Base-by-base conservation (phyloP, 176 grass and related monocot genomes). In the Cymbopogon citratus region DNA sequence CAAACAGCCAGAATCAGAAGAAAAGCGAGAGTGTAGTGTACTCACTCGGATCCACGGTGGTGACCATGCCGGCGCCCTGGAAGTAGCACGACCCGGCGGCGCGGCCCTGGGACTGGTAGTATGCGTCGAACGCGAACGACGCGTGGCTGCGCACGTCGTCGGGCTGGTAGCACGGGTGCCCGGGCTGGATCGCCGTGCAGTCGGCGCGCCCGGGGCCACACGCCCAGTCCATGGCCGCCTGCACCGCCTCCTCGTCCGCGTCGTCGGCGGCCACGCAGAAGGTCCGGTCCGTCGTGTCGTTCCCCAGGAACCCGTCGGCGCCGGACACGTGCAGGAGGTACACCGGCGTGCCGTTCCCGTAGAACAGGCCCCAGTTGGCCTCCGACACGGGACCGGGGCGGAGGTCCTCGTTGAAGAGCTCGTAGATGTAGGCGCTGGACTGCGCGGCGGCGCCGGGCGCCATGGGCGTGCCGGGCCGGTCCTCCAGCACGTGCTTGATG, bases 321-420 rank as follows among this genome's bases (percentile, higher is more conserved):
- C 93, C 89, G 7, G 89, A 77, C 56, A 88, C 89, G 78, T 95
- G 92, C 12, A 99, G 83, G 41, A 95, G 75, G 89, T 99, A 99
- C 85, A 83, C 91, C 16, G 93, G 93, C 26, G 93, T 99, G 27
- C 96, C 89, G 75, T 99, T 99, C 15, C 96, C 96, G 76, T 95
- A 88, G 87, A 99, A 99, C n/a, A 99, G 76, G 1, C 96, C 96
- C 93, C 93, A 99, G 73, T 88, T 93, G 1, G 87, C 91, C 92
- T 99, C 96, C 33, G 96, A 99, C 59, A 90, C 69, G 24, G 91
- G 93, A 5, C 96, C 96, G 15, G 91, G 91, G 1, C 83, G 83
- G 82, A 99, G 88, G 75, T 99, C 96, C 87, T 99, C 96, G 80
- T 99, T 84, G 86, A 99, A 99, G 25, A 99, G 84, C 91, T 99